phyloP scores from a whole-genome alignment of 352 stramenopile genomes.

The Phytopythium oedochilum region DNA sequence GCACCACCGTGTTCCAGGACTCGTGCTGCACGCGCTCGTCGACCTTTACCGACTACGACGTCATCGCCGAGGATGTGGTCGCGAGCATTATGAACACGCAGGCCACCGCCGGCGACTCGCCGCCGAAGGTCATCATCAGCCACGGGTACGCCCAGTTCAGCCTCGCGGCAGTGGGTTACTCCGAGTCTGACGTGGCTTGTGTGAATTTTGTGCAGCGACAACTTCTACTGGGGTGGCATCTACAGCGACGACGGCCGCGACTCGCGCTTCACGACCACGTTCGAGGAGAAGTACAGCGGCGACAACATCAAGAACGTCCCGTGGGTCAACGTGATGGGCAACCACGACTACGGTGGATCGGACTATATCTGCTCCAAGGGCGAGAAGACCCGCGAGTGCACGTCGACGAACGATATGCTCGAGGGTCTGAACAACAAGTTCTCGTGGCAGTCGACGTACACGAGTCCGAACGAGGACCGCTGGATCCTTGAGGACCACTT shows the following conservation, averaged over 20 bases:
- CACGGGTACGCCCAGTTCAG: slow-evolving; percentile 60
- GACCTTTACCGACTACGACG: slow-evolving; percentile 38
- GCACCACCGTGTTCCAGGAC: slow-evolving; percentile 30
- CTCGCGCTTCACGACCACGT: slow-evolving; percentile 62
- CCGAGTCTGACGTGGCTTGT: no score
- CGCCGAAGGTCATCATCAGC: slow-evolving; percentile 57
- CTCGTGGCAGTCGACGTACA: slow-evolving; percentile 55
- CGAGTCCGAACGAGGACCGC: slow-evolving; percentile 63
- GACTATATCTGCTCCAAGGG: slow-evolving; percentile 60
- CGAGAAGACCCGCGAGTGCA: slow-evolving; percentile 37
- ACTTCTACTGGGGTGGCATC: slow-evolving; percentile 83
- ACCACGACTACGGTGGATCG: slow-evolving; percentile 77
- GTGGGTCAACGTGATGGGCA: slow-evolving; percentile 75
- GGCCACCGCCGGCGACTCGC: slow-evolving; percentile 23
- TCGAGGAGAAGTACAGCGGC: slow-evolving; percentile 64
- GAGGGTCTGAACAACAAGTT: slow-evolving; percentile 53
- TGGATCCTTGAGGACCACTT: slow-evolving; percentile 72
- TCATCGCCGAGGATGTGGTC: slow-evolving; percentile 44
- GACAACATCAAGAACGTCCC: slow-evolving; percentile 45
- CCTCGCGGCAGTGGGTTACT: no score
- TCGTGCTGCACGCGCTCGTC: slow-evolving; percentile 40
- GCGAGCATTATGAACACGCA: slow-evolving; percentile 41
- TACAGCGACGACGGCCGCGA: slow-evolving; percentile 31
- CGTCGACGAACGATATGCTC: slow-evolving; percentile 35
- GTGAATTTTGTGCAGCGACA: slow-evolving; percentile 66